Evolutionary conservation across 768 basidiomycete genomes (phyloP).

Genomic region (Panaeolus cyanescens): DNA sequence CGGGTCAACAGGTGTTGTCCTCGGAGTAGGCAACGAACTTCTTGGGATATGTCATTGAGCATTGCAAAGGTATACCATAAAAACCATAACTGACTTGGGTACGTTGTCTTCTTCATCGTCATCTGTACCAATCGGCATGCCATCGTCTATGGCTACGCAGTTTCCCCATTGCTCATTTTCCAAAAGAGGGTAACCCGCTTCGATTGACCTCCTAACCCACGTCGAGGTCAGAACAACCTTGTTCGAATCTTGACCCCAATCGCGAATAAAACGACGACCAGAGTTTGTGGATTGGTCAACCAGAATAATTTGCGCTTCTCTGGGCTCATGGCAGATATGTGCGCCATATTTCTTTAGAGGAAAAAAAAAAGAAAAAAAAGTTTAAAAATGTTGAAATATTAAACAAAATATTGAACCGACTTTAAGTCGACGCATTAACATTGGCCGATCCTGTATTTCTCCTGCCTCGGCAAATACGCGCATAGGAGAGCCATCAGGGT

Average conservation of each 20-base stretch:
- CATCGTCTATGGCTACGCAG: constrained; percentile 39
- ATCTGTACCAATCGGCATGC: constrained; percentile 37
- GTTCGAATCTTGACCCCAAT: constrained; percentile 52
- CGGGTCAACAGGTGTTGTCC: constrained; percentile 50
- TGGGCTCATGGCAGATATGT: constrained; percentile 48
- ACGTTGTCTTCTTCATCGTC: constrained; percentile 38
- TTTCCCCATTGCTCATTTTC: constrained; percentile 57
- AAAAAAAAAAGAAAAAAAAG: background rate
- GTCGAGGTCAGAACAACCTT: constrained; percentile 54
- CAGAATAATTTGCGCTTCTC: constrained; percentile 57
- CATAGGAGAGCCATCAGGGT: constrained; percentile 42
- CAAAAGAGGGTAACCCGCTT: constrained; percentile 44
- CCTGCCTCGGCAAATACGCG: constrained; percentile 60
- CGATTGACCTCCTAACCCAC: constrained; percentile 54
- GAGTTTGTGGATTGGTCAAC: constrained; percentile 54
- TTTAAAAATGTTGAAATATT: background rate
- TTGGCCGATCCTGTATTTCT: constrained; percentile 49
- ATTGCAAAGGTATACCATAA: constrained; percentile 6
- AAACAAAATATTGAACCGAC: constrained; percentile 25
- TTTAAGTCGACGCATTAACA: constrained; percentile 50
- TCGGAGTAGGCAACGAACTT: constrained; percentile 65
- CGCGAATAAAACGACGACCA: constrained; percentile 57
- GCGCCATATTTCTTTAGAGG: constrained; percentile 55
- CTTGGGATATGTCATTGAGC: constrained; percentile 35
- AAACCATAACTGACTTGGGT: constrained; percentile 53